Percentiles rank a stretch among this genome's conserved stretches.
These are phyloP conservation scores for Sambucus nigra DNA, from an alignment of 129 eudicot species.

Conservation along the genomic window DNA sequence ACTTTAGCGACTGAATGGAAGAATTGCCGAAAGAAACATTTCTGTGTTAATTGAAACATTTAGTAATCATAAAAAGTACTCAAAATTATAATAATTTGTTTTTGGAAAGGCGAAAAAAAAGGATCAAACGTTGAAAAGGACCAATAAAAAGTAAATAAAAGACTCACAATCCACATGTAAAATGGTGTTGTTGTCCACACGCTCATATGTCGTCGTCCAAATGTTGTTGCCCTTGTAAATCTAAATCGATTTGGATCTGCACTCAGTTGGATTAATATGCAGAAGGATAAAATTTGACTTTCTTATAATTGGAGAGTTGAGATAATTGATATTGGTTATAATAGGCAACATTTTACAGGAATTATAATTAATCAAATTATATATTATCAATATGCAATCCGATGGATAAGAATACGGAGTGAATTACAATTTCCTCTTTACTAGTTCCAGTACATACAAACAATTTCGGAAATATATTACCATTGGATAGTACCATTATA, in stretches of 20 bases:
- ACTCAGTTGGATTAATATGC: too few species aligned
- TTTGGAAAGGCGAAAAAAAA: not conserved
- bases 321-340: too few species aligned
- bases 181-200: conserved; percentile 11
- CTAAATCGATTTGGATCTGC: conserved; percentile 36
- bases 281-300: too few species aligned
- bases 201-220: conserved; percentile 22
- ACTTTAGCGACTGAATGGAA: conserved; percentile 23
- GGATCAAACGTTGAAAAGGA: not conserved
- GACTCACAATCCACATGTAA: conserved; percentile 29
- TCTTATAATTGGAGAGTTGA: too few species aligned
- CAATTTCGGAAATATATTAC: too few species aligned
- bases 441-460: not conserved
- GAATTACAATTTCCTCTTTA: too few species aligned
- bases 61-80: not conserved
- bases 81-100: not conserved
- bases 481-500: too few species aligned
- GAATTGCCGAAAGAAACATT: conserved; percentile 32
- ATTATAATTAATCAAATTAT: too few species aligned
- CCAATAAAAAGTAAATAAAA: not conserved
- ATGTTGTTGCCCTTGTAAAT: conserved; percentile 28
- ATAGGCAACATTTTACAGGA: too few species aligned
- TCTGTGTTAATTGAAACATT: conserved; percentile 7
- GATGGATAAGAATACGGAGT: too few species aligned
- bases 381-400: too few species aligned